Conservation (phyloP, 2,329 filamentous ascomycete species). For the Penicillium sp. region DNA sequence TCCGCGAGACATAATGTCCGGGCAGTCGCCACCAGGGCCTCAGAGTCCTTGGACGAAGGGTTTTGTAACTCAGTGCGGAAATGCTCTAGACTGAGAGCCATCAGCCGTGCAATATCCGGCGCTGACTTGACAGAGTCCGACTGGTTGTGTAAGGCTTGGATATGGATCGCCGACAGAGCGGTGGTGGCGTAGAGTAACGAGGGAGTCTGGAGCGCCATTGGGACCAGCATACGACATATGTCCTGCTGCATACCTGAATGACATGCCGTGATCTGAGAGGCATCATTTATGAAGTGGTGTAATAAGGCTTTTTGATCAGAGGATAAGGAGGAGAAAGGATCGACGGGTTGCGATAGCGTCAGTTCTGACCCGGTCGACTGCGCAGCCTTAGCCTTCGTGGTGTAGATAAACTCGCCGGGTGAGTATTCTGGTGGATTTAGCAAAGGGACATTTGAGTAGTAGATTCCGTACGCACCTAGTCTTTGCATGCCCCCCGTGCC, state of each 20-base stretch:
- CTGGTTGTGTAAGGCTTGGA: conserved; percentile 38
- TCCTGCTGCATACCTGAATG: conserved; percentile 44
- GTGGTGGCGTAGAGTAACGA: conserved; percentile 47
- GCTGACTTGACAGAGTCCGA: conserved; percentile 40
- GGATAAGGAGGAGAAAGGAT: conserved; percentile 41
- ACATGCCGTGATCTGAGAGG: conserved; percentile 44
- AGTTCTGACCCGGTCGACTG: conserved; percentile 21
- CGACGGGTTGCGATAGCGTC: conserved; percentile 31
- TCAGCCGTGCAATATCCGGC: conserved; percentile 40
- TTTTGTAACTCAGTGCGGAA: conserved; percentile 43
- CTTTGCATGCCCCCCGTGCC: conserved; percentile 36
- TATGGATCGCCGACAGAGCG: conserved; percentile 46
- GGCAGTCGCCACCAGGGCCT: conserved; percentile 43
- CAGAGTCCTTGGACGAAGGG: conserved; percentile 31
- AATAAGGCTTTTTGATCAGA: conserved; percentile 38
- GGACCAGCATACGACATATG: conserved; percentile 46
- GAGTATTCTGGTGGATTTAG: conserved; percentile 34
- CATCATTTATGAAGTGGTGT: conserved; percentile 45
- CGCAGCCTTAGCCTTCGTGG: conserved; percentile 26
- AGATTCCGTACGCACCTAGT: conserved; percentile 27
- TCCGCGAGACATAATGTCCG: conserved; percentile 47
- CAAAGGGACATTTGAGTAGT: background rate
- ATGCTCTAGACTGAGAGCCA: conserved; percentile 44
- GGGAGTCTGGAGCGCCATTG: conserved; percentile 46
- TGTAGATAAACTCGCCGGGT: conserved; percentile 43